These are phyloP conservation scores for Daedaleopsis nitida DNA, from an alignment of 768 basidiomycete species.

Conservation along the genomic window DNA sequence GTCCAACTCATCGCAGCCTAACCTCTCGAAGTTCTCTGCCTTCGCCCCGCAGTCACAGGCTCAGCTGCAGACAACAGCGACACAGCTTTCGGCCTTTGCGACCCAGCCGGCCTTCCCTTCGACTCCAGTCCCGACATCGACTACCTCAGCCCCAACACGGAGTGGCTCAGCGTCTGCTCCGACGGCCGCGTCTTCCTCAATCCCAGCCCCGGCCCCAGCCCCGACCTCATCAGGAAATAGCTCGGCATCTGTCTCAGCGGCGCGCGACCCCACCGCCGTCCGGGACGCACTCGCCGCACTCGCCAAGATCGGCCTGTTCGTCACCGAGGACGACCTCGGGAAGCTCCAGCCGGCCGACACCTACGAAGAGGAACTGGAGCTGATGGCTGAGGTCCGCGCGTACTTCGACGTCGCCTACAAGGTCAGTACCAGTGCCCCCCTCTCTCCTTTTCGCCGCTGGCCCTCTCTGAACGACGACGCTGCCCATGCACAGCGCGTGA, in stretches of 20 bases:
- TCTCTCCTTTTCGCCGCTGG: background rate
- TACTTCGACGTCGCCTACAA: constrained; percentile 57
- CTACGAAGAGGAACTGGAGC: constrained; percentile 54
- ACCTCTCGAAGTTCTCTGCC: no score
- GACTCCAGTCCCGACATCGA: no score
- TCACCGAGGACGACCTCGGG: constrained; percentile 43
- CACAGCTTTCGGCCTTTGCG: no score
- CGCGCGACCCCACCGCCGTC: constrained; percentile 22
- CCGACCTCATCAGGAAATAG: background rate
- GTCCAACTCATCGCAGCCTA: no score
- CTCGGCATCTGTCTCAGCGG: background rate
- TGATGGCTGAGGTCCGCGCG: constrained; percentile 73
- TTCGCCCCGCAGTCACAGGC: no score
- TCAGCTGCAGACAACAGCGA: no score
- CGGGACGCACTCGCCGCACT: constrained; percentile 39
- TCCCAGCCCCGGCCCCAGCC: background rate
- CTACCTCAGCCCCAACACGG: no score
- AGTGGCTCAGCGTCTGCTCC: no score
- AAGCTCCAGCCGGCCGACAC: constrained; percentile 52
- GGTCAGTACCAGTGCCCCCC: constrained; percentile 39
- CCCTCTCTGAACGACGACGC: background rate
- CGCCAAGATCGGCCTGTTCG: constrained; percentile 39
- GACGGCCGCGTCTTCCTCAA: no score
- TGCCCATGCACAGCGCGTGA: constrained; percentile 43
- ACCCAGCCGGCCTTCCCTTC: no score